Base-by-base conservation (phyloP, 2,329 filamentous ascomycete genomes). In the Penicillium sp. region DNA sequence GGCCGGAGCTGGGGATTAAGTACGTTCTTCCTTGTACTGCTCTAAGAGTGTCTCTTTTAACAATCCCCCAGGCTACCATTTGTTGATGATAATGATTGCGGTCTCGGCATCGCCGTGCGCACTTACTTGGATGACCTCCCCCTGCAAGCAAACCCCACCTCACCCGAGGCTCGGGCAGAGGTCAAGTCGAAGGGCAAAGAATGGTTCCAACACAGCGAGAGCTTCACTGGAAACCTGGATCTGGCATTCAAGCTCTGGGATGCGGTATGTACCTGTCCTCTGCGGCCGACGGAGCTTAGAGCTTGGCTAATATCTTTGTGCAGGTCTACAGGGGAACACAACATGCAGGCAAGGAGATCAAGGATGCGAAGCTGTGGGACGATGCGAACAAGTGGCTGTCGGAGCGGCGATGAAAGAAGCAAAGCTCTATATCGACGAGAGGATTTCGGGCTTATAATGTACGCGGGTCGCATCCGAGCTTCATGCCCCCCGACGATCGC, bases 1-100 rank as follows among this genome's bases (percentile, higher is more conserved):
- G 84, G 69, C 75, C 84, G 48, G 81, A 87, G 42, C 79, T 97
- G 52, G 86, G 86, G 58, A 81, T 89, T 59, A 83, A 82, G 90
- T 92, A 79, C 66, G 82, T 73, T 16, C 14, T 18, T 36, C 31
- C 8, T 11, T 14, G 28, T 8, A 7, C 7, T 20, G n/a, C 16
- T 33, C n/a, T 18, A 11, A 24, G 18, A 28, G 24, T 30, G 33
- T 22, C 10, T 35, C 5, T 49, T 14, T 27, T 53, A 30, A 53
- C 54, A 33, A 38, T 36, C 18, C 30, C 46, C 10, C 48, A 74
- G 71, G 48, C 62, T 76, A 20, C 76, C 74, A 2, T 76, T 77
- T 50, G 70, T 75, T 55, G 70, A 72, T 39, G 69, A 76, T 61
- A 73, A 75, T 56, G 72, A 74, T 54, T 74, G 74, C 46, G 75